phyloP scores from a whole-genome alignment of 2,329 filamentous ascomycete genomes.

The Chaetomium sp. region DNA sequence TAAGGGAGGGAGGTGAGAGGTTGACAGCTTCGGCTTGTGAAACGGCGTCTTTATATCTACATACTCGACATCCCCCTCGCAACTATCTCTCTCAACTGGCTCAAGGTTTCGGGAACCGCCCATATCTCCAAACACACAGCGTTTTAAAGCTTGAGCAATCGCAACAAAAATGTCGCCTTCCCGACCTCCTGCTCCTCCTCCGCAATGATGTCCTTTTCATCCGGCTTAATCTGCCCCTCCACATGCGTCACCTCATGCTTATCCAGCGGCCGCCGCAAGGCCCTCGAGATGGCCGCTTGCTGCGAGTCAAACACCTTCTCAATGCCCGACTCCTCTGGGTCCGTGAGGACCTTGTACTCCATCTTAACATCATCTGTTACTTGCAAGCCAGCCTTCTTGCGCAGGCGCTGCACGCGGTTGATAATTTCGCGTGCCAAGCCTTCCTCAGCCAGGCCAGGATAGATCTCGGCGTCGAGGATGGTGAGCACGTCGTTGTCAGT shows the following conservation, averaged over 20 bases:
- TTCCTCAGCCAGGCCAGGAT: conserved; percentile 81
- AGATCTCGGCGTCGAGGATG: conserved; percentile 68
- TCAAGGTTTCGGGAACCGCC: too few relatives aligned
- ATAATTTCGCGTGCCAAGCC: conserved; percentile 88
- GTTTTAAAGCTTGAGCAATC: conserved; percentile 63
- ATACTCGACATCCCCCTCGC: too few relatives aligned
- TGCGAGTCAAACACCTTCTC: conserved; percentile 64
- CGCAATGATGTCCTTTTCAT: too few relatives aligned
- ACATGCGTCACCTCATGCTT: conserved; percentile 56
- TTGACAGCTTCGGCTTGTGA: background rate
- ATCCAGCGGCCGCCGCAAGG: conserved; percentile 69
- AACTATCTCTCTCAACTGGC: too few relatives aligned
- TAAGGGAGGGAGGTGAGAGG: conserved; percentile 17
- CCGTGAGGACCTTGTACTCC: conserved; percentile 77
- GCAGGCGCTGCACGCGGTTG: conserved; percentile 82
- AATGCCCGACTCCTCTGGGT: conserved; percentile 71
- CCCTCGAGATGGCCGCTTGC: conserved; percentile 64
- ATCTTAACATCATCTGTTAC: conserved; percentile 93
- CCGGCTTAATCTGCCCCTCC: conserved; percentile 43
- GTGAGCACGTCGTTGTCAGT: conserved; percentile 85
- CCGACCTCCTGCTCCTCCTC: conserved; percentile 84
- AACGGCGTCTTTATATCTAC: too few relatives aligned
- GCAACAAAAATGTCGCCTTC: conserved; percentile 61
- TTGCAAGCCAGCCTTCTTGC: conserved; percentile 88
- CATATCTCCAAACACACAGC: background rate